Evolutionary conservation across 306 rosid species (phyloP), one percentile per base, ranked within the genome.

Genomic region (Ziziphus jujuba): DNA sequence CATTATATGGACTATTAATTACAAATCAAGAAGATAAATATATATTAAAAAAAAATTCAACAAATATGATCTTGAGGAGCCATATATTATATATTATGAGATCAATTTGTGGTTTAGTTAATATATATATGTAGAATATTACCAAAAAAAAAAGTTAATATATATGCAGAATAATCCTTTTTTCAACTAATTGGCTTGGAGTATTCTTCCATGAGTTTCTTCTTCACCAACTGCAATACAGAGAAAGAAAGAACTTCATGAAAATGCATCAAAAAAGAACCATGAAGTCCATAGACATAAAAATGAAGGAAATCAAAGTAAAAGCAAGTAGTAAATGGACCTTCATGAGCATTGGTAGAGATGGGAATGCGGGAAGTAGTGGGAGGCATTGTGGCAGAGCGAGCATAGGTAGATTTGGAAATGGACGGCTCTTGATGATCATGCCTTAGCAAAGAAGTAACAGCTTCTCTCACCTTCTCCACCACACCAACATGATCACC

Each of bases 381-480:
- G 13, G 53, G 10, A 15, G 59, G 10, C 22, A 52, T 57, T 50
- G 54, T 8, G 33, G 80, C 57, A 21, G 80, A 58, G 43, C 62
- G 80, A 17, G 80, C 25, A 21, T 23, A 15, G 0, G 65, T 24
- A 56, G 64, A 40, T 25, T 23, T 68, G 25, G 63, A 35, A n/a
- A 16, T 56, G 2, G 61, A 68, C 16, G 19, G 53, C 2, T 59
- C 65, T 7, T 38, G 34, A 34, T 48, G 35, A 34, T 79, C 82
- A 22, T 74, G 82, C 74, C 79, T 67, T 56, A 90, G 88, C 77
- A 93, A 74, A 63, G 95, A 90, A 79, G 75, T 67, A 17, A 93
- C 89, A 56, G 96, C 96, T 66, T 89, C 91, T 75, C 71, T 84
- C 65, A 93, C 87, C 79, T 84, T 90, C 79, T 85, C 91, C 71